Base-by-base conservation (phyloP, 352 stramenopile species). In the Globisporangium yorkense region DNA sequence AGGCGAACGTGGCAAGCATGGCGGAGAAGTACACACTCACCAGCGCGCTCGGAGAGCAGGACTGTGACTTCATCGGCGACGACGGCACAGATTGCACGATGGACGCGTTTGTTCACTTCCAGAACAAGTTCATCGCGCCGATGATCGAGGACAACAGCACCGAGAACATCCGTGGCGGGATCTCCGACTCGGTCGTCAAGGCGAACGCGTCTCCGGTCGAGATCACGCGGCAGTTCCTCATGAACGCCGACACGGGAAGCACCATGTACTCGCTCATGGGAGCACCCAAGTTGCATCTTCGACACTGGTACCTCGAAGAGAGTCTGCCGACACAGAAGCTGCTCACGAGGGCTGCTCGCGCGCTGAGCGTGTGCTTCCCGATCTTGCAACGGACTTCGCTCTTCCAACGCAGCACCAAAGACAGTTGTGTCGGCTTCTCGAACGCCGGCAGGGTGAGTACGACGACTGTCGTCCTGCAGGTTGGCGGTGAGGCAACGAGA, bases 21-120 rank as follows among this genome's bases (percentile, higher is more conserved):
- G 77, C 73, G 0, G 72, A 84, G 37, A 62, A 70, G 15, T 88
- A 88, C 59, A 86, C 75, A 20, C 63, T 88, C 27, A 63, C 72
- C 9, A 78, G 43, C 7, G 77, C 75, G 21, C 54, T 88, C 13
- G 49, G 50, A 33, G 18, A 7, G 21, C 29, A 29, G 29, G 5
- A 33, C 27, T 18, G 20, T 6, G 40, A 15, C 44, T 10, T 16
- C 6, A 6, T 9, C 18, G 27, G 20, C 31, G 39, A n/a, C 1
- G 21, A 35, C 33, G 20, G 3, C 3, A 41, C 3, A 0, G 53
- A 62, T 41, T 53, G 51, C 4, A 82, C 76, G 5, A 54, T 73
- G 40, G 68, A 77, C 18, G 58, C 62, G 31, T 87, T 87, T 48
- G 31, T 72, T 5, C 33, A 33, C 8, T 87, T 87, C 51, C 71